Conservation (phyloP, 768 basidiomycete species). For the Austroboletus eburneus region DNA sequence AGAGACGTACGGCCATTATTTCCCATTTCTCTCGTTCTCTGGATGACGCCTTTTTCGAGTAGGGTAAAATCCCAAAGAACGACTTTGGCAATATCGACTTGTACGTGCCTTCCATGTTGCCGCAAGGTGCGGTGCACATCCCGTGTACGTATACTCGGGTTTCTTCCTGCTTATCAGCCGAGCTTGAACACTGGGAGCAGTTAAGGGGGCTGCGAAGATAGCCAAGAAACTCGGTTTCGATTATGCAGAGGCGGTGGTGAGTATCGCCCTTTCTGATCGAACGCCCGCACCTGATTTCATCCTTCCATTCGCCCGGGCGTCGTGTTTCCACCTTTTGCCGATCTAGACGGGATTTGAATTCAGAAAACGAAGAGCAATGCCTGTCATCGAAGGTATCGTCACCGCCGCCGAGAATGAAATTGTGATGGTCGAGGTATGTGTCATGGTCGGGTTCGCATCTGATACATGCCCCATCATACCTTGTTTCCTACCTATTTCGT, state of each 20-base stretch:
- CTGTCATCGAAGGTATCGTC: slow-evolving; percentile 82
- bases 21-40: slow-evolving; percentile 5
- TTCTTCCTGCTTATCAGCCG: slow-evolving; percentile 10
- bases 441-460: slow-evolving; percentile 10
- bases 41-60: slow-evolving; percentile 9
- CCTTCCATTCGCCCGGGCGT: not conserved
- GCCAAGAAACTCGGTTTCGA: slow-evolving; percentile 85
- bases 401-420: slow-evolving; percentile 77
- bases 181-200: slow-evolving; percentile 36
- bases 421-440: slow-evolving; percentile 66
- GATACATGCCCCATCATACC: not conserved
- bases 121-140: slow-evolving; percentile 78
- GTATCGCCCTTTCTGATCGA: slow-evolving; percentile 32
- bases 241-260: slow-evolving; percentile 92
- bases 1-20: slow-evolving; percentile 69
- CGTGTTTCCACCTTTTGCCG: slow-evolving; percentile 3
- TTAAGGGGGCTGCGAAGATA: slow-evolving; percentile 84
- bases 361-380: slow-evolving; percentile 84
- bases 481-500: not conserved
- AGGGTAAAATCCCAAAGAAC: slow-evolving; percentile 95
- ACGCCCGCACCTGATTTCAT: slow-evolving; percentile 5
- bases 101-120: slow-evolving; percentile 94
- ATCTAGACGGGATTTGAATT: slow-evolving; percentile 93
- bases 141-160: slow-evolving; percentile 62
- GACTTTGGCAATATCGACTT: slow-evolving; percentile 96